Evolutionary conservation across 805 yeast species (phyloP).

Genomic region (Komagataella ulmi): DNA sequence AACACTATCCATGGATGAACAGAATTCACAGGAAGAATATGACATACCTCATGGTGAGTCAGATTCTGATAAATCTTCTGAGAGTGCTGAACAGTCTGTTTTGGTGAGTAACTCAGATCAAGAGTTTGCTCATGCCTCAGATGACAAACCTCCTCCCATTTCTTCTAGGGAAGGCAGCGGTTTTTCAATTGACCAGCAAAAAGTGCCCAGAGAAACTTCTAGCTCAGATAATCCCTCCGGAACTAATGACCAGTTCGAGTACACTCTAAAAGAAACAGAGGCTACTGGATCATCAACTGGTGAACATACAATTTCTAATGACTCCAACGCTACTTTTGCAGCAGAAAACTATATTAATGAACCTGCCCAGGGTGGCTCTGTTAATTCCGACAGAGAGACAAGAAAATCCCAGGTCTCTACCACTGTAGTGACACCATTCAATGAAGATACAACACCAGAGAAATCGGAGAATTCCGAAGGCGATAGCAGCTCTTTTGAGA

Average conservation of each 20-base stretch:
- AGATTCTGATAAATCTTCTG: conserved; percentile 10
- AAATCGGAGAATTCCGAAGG: neutral
- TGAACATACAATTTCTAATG: neutral
- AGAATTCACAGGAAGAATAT: conserved; percentile 6
- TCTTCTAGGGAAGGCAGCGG: neutral
- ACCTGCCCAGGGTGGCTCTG: neutral
- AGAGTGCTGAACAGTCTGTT: conserved; percentile 4
- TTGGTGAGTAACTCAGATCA: conserved; percentile 5
- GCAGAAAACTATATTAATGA: neutral
- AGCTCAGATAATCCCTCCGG: neutral
- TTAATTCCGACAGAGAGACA: neutral
- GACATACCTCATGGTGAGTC: conserved; percentile 4
- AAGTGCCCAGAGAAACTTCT: neutral
- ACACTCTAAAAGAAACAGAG: neutral
- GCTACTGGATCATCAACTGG: neutral
- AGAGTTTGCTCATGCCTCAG: neutral
- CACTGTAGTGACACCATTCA: neutral
- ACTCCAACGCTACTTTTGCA: neutral
- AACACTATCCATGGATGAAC: conserved; percentile 2
- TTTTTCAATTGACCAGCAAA: neutral
- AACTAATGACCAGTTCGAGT: neutral
- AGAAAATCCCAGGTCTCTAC: neutral
- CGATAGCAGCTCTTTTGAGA: neutral
- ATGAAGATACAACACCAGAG: neutral
- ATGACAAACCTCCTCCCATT: neutral